A percentile compares a stretch with the other conserved stretches of the same genome.
Conservation (phyloP, 495 filamentous ascomycete species). For the Talaromyces stipitatus region DNA sequence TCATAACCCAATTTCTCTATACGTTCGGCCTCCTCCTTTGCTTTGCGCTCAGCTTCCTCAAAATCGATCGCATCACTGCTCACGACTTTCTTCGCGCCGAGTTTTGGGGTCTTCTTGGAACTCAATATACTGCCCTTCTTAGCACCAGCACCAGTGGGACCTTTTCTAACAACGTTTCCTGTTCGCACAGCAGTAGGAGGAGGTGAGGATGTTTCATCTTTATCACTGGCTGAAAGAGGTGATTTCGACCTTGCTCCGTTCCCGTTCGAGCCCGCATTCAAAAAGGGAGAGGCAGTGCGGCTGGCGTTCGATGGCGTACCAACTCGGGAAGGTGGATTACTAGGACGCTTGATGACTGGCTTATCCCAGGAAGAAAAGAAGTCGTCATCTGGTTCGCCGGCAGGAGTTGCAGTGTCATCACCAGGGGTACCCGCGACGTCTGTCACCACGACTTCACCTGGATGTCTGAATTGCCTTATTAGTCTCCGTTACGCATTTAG, state of each 20-base stretch:
- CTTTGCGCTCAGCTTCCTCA: slow-evolving; percentile 93
- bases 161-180: slow-evolving; percentile 70
- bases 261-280: slow-evolving; percentile 62
- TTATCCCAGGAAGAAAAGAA: slow-evolving; percentile 99
- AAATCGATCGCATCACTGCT: slow-evolving; percentile 77
- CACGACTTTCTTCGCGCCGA: slow-evolving; percentile 87
- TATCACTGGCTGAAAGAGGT: slow-evolving; percentile 60
- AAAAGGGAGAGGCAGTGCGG: slow-evolving; percentile 81
- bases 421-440: slow-evolving; percentile 55
- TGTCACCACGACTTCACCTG: slow-evolving; percentile 76
- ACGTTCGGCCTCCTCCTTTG: slow-evolving; percentile 93
- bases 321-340: slow-evolving; percentile 86
- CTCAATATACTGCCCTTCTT: slow-evolving; percentile 80
- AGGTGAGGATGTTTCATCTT: slow-evolving; percentile 29
- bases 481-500: slow-evolving; percentile 8
- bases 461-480: slow-evolving; percentile 53
- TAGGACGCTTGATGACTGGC: slow-evolving; percentile 92
- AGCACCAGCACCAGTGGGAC: slow-evolving; percentile 46
- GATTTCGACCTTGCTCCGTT: slow-evolving; percentile 74
- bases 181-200: slow-evolving; percentile 59
- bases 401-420: slow-evolving; percentile 62
- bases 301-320: slow-evolving; percentile 79
- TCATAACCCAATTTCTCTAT: slow-evolving; percentile 98
- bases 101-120: slow-evolving; percentile 78
- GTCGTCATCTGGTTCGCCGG: slow-evolving; percentile 75